A percentile compares a stretch with the other conserved stretches of the same genome.
phyloP scores from a whole-genome alignment of 805 yeast species.

The Ogataea pilisensis region DNA sequence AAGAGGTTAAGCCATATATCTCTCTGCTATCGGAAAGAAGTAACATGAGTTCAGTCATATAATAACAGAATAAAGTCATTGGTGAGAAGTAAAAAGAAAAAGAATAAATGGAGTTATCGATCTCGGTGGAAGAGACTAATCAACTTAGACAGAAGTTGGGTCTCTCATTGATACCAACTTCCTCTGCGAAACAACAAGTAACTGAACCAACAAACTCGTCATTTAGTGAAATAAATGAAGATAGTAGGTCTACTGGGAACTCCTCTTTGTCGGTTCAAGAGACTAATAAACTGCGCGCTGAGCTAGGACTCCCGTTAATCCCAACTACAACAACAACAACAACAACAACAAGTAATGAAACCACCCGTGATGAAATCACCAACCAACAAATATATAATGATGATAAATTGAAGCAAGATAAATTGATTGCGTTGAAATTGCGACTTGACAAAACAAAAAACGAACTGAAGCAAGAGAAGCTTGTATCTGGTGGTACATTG shows the following conservation, averaged over 20 bases:
- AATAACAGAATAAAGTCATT: background rate
- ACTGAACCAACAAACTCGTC: background rate
- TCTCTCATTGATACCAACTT: slow-evolving; percentile 12
- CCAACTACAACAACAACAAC: slow-evolving; percentile 36
- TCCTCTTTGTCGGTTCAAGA: slow-evolving; percentile 37
- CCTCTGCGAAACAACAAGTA: background rate
- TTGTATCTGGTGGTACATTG: slow-evolving; percentile 22
- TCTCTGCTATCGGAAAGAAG: too few relatives aligned
- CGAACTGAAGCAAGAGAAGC: slow-evolving; percentile 20
- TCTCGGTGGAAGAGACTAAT: slow-evolving; percentile 22
- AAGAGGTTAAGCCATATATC: too few relatives aligned
- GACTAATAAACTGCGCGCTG: slow-evolving; percentile 42
- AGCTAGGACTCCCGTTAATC: slow-evolving; percentile 40
- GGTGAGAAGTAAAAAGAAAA: too few relatives aligned
- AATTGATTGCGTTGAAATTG: slow-evolving; percentile 18
- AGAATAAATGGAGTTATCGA: slow-evolving; percentile 18
- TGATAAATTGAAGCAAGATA: slow-evolving; percentile 30
- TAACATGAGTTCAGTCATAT: too few relatives aligned
- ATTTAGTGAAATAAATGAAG: too few relatives aligned
- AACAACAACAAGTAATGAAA: slow-evolving; percentile 22
- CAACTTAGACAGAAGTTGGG: slow-evolving; percentile 17
- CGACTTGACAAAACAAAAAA: slow-evolving; percentile 12
- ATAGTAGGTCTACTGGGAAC: background rate
- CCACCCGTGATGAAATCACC: slow-evolving; percentile 21
- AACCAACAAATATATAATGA: slow-evolving; percentile 34